phyloP scores from a whole-genome alignment of 2,329 filamentous ascomycete genomes.

The Arachnomyces sp. region DNA sequence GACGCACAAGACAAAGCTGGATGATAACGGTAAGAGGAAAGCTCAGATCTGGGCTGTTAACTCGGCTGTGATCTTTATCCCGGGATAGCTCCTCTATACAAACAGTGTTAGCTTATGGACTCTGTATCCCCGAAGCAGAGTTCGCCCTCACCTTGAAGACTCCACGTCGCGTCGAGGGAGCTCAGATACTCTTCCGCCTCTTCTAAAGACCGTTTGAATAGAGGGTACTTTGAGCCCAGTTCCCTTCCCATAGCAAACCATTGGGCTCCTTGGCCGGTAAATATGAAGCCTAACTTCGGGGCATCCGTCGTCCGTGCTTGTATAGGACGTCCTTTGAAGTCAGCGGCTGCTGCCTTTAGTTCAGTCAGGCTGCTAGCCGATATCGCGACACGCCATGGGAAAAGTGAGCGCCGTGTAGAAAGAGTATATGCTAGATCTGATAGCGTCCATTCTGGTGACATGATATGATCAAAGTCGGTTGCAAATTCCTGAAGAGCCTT shows the following conservation, averaged over 20 bases:
- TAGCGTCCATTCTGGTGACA: too few species aligned
- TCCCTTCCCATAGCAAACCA: slow-evolving; percentile 27
- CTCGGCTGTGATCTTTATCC: too few species aligned
- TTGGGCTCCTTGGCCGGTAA: slow-evolving; percentile 33
- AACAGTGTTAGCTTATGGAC: too few species aligned
- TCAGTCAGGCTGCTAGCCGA: slow-evolving; percentile 6
- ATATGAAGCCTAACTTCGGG: slow-evolving; percentile 24
- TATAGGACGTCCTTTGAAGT: slow-evolving; percentile 7
- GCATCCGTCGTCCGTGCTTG: slow-evolving; percentile 11
- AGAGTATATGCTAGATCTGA: slow-evolving; percentile 14
- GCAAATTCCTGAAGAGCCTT: too few species aligned
- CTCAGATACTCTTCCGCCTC: slow-evolving; percentile 18
- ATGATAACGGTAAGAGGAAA: slow-evolving; percentile 11
- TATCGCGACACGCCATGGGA: slow-evolving; percentile 16
- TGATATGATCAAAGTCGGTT: too few species aligned
- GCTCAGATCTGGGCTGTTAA: too few species aligned
- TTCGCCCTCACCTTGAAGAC: too few species aligned
- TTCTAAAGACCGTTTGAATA: slow-evolving; percentile 17
- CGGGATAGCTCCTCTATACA: too few species aligned
- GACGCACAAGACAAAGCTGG: slow-evolving; percentile 19
- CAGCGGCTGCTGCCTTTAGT: neutral
- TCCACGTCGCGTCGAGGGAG: slow-evolving; percentile 13
- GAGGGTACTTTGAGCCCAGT: slow-evolving; percentile 17
- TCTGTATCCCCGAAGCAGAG: too few species aligned
- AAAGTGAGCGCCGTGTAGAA: slow-evolving; percentile 14